Evolutionary conservation across 768 basidiomycete genomes (phyloP), one percentile per base, ranked within the genome.

Genomic region (Cubamyces sp.): DNA sequence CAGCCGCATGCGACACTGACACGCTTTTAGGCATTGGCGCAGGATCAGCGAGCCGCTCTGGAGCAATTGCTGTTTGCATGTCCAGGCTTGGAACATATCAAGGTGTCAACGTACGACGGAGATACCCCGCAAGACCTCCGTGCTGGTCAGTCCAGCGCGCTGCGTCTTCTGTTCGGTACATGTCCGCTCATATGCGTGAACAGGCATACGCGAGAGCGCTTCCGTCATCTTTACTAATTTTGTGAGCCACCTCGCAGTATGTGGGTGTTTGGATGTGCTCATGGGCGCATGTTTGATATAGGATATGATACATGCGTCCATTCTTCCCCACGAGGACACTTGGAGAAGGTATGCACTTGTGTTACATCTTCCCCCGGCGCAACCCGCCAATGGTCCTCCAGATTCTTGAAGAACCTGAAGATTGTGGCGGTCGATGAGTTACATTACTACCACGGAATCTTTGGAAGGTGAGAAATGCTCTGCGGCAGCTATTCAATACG

Each of bases 201-300:
- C 52, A 90, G 89, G 73, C 18, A 87, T 95, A 58, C 84, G 94
- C 47, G 85, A 87, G 54, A 84, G 76, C 1, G 87, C 87, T 0
- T 91, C 90, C 0, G 84, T 94, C 23, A 89, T 96, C 53, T 90
- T 96, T 69, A 94, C 94, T 5, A 96, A 96, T 70, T 94, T 94
- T 67, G 91, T 90, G 67, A n/a, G 83, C 48, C 3, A 5, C 21
- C 45, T 16, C 41, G 45, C 12, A 23, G 0, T 7, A 5, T 51
- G 40, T 42, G 47, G 23, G 37, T 14, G 40, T n/a, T 11, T 8
- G 40, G 7, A 21, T 41, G 58, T 25, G 30, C 41, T 55, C 40
- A 52, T 54, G 25, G 42, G 45, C 14, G 54, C 53, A 14, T 51
- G 39, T 50, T 70, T 65, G 26, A 57, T 34, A 21, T 61, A 92